Base-by-base conservation (phyloP, 129 eudicot genomes). In the Lonicera japonica region DNA sequence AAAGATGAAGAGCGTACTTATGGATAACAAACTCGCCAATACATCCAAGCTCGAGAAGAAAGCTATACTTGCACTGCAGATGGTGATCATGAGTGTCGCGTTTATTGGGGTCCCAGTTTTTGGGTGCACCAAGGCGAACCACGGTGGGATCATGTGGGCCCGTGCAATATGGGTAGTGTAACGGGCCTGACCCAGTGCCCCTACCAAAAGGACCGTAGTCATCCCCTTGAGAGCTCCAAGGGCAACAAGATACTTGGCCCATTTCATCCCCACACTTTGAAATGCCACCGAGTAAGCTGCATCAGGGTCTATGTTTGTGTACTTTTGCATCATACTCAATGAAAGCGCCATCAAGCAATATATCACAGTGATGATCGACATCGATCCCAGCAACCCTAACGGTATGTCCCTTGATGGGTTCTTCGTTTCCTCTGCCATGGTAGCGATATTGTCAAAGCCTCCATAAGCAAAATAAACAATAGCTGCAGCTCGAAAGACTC, bases 321-420 rank as follows among this genome's bases (percentile, higher is more conserved):
- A 82, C 52, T 75, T 82, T 22, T 75, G 82, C 88, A 82, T 82
- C 88, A 78, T 78, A 52, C 71, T 75, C 23, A 82, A 45, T 56
- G 88, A 75, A 56, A 82, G 88, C 24, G 88, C 88, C 88, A 82
- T 82, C 36, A 84, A 61, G 56, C 92, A 84, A 21, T 84, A 84
- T 47, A 80, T 77, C 46, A 84, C 55, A 0, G 87, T 84, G 50
- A 84, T 72, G 1, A 84, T 72, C 10, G 92, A 77, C 92, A 84
- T 84, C 17, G 92, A 84, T 54, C 92, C 92, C 0, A 84, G 82
- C 54, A 84, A 68, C 14, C 92, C 92, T 16, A 84, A 4, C n/a
- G 92, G 92, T 72, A 84, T 84, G 51, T 84, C 92, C 63, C 73
- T 68, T 13, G 87, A 77, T 7, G 92, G 92, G 70, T 84, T 80